A percentile compares a stretch with the other conserved stretches of the same genome.
Conservation (phyloP, 345 rosid genomes). For the Excoecaria cochinchinensis region DNA sequence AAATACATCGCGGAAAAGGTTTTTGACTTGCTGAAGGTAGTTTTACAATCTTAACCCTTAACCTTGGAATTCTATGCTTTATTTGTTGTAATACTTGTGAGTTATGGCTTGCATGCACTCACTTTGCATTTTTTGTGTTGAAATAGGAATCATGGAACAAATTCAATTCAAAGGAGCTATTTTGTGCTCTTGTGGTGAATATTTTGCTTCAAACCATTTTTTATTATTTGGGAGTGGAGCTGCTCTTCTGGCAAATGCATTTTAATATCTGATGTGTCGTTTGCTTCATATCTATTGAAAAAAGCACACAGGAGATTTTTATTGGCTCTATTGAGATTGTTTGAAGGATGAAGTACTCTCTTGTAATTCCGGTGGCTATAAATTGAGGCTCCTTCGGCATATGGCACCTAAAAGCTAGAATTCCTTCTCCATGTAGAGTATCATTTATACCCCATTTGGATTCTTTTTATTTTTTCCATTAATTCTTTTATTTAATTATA, state of each 20-base stretch:
- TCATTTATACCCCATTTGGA: slow-evolving; percentile 13
- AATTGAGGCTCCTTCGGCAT: slow-evolving; percentile 22
- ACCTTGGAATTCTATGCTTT: background rate
- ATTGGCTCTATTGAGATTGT: slow-evolving; percentile 13
- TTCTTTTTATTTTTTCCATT: slow-evolving; percentile 25
- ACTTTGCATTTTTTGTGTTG: background rate
- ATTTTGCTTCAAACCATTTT: slow-evolving; percentile 11
- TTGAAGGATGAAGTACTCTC: slow-evolving; percentile 7
- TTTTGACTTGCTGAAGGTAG: slow-evolving; percentile 95
- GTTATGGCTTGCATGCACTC: background rate
- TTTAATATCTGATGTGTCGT: slow-evolving; percentile 2
- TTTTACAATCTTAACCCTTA: background rate
- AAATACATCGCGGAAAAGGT: slow-evolving; percentile 95
- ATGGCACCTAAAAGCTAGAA: slow-evolving; percentile 11
- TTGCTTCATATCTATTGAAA: slow-evolving; percentile 14
- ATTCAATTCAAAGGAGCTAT: slow-evolving; percentile 87
- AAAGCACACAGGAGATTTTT: slow-evolving; percentile 1
- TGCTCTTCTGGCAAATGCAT: slow-evolving; percentile 4
- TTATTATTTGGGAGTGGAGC: slow-evolving; percentile 17
- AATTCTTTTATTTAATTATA: no score
- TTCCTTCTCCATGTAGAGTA: slow-evolving; percentile 28
- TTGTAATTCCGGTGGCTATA: slow-evolving; percentile 22
- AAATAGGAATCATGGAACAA: slow-evolving; percentile 88
- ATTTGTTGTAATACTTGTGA: background rate
- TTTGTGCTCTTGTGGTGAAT: slow-evolving; percentile 32